phyloP scores from a whole-genome alignment of 306 rosid species.

The Cucurbita maxima region DNA sequence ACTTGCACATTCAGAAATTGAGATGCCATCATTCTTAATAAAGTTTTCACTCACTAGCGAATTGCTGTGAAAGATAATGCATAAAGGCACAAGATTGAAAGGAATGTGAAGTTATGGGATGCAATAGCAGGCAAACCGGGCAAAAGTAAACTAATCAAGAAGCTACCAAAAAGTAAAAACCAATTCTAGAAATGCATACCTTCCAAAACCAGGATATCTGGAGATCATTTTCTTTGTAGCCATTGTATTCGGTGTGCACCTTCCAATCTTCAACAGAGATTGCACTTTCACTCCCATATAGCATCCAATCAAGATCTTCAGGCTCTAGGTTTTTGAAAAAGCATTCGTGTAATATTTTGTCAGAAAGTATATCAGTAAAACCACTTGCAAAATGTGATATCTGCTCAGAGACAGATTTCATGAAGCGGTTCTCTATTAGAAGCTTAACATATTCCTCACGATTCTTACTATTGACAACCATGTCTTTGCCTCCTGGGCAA shows the following conservation, averaged over 20 bases:
- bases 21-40: not conserved
- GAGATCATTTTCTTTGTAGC: constrained; percentile 72
- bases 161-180: not conserved
- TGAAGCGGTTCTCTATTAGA: constrained; percentile 65
- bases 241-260: constrained; percentile 72
- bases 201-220: constrained; percentile 94
- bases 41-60: not conserved
- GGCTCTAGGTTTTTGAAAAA: constrained; percentile 62
- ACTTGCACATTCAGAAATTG: not conserved
- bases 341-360: constrained; percentile 17
- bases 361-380: constrained; percentile 64
- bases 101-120: not conserved
- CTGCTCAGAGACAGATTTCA: constrained; percentile 59
- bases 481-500: constrained; percentile 49
- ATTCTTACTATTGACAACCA: constrained; percentile 55
- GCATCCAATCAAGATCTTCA: constrained; percentile 93
- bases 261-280: constrained; percentile 82
- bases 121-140: not conserved
- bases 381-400: constrained; percentile 64
- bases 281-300: constrained; percentile 56
- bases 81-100: not conserved
- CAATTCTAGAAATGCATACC: constrained; percentile 32
- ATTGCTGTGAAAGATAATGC: not conserved
- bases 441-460: constrained; percentile 50
- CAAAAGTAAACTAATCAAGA: not conserved